Conservation (phyloP, 2,329 filamentous ascomycete genomes). For the Podosphaera xanthii region DNA sequence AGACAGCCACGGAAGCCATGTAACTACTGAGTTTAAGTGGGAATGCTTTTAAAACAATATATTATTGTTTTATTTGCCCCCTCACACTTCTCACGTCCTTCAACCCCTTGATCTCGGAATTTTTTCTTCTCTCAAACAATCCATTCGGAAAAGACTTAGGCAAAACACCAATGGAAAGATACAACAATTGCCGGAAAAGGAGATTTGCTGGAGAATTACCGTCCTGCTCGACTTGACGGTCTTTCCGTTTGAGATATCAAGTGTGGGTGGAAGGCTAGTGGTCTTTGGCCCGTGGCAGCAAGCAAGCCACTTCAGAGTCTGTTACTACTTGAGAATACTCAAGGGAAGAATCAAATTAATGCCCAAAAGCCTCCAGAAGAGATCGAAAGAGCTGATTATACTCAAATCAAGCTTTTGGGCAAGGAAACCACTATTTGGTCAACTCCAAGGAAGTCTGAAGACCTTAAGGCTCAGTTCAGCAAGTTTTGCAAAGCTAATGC, state of each 20-base stretch:
- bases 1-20: no score
- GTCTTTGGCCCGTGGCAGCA: neutral
- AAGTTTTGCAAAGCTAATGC: neutral
- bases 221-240: no score
- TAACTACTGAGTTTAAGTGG: neutral
- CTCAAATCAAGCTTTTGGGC: neutral
- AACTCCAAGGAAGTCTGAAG: no score
- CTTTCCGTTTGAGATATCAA: neutral
- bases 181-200: neutral
- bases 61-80: conserved; percentile 3
- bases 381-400: neutral
- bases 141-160: conserved; percentile 4
- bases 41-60: neutral
- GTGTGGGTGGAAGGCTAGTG: neutral
- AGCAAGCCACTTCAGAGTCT: neutral
- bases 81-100: conserved; percentile 11
- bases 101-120: conserved; percentile 12
- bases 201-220: neutral
- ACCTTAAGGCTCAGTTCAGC: neutral
- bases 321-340: no score
- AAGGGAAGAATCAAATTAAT: no score
- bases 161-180: neutral
- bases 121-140: conserved; percentile 10
- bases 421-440: neutral
- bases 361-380: neutral